Base-by-base conservation (phyloP, 192 early-diverging fungal species). In the Gigaspora rosea region DNA sequence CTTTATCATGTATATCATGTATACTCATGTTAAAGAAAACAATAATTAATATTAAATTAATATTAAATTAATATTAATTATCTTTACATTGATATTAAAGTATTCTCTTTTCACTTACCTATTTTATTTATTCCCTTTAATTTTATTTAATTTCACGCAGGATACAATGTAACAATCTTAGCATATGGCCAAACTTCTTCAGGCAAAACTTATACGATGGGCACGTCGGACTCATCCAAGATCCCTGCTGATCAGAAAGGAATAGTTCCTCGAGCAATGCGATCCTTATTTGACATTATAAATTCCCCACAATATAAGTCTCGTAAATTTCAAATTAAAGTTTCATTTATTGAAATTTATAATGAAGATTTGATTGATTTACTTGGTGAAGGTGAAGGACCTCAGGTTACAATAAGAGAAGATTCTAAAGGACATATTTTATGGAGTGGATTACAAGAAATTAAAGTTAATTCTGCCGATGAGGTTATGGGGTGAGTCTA, bases 141-240 rank as follows among this genome's bases (percentile, higher is more conserved):
- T 32, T 22, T 36, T 7, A 71, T 52, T 67, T 13, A 5, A 62
- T 48, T 18, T 22, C 11, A 20, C 3, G 58, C 46, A 85, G 97
- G 97, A 20, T 96, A 94, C 79, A 98, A 98, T 84, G 93, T 92
- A 33, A 98, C 97, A 1, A 92, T 99, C 51, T 86, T 99, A 65
- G 97, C 97, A 52, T 93, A 94, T 86, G 93, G 94, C 12, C 94
- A 98, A 86, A 97, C 96, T 12, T 96, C 95, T 13, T 92, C 91
- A 5, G 97, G 97, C 66, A 98, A 98, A 83, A 97, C 97, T 13
- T 93, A 91, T 79, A 98, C 95, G 9, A 98, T 98, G 96, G 95
- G 95, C 52, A 95, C 96, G 13, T 89, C 86, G 18, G 71, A 54
- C 13, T 50, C 66, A 54, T 50, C 76, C 22, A 32, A 76, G 22